A percentile compares a stretch with the other conserved stretches of the same genome.
Evolutionary conservation across 2,329 filamentous ascomycete species (phyloP).

Genomic region (Mollisiaceae sp.): DNA sequence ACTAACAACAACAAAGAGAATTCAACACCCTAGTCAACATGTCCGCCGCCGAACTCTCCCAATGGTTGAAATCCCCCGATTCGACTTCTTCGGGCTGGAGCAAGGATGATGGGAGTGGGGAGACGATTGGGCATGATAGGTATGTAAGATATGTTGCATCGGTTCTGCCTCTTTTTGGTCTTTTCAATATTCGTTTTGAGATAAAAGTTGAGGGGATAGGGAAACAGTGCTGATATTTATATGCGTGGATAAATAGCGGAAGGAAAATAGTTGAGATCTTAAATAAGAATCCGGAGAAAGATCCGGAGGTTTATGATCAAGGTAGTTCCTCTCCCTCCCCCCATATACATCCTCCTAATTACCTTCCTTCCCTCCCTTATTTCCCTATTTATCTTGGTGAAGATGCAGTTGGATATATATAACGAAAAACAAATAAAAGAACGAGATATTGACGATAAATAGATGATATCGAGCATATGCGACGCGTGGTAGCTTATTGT

Average conservation of each 20-base stretch:
- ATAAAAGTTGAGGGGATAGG: background rate
- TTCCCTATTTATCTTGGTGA: no score
- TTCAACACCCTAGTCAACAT: constrained; percentile 73
- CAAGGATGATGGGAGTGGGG: constrained; percentile 61
- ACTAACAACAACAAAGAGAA: constrained; percentile 51
- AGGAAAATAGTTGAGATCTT: constrained; percentile 68
- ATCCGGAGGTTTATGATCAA: constrained; percentile 60
- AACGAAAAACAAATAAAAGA: background rate
- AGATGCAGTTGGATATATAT: no score
- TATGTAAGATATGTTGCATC: constrained; percentile 36
- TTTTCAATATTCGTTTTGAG: no score
- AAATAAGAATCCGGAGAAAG: constrained; percentile 63
- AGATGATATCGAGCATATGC: constrained; percentile 63
- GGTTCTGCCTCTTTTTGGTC: no score
- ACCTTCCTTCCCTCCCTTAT: no score
- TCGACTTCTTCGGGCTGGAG: constrained; percentile 64
- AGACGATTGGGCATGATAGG: constrained; percentile 68
- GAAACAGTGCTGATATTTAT: background rate
- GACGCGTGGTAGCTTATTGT: constrained; percentile 67
- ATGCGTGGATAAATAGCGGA: constrained; percentile 50
- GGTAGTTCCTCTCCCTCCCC: constrained; percentile 38
- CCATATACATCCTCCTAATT: no score
- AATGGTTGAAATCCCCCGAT: constrained; percentile 64
- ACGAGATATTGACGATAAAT: background rate
- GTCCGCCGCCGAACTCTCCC: constrained; percentile 62